Evolutionary conservation across 345 rosid genomes (phyloP), one percentile per base, ranked within the genome.

Genomic region (Syzygium oleosum): DNA sequence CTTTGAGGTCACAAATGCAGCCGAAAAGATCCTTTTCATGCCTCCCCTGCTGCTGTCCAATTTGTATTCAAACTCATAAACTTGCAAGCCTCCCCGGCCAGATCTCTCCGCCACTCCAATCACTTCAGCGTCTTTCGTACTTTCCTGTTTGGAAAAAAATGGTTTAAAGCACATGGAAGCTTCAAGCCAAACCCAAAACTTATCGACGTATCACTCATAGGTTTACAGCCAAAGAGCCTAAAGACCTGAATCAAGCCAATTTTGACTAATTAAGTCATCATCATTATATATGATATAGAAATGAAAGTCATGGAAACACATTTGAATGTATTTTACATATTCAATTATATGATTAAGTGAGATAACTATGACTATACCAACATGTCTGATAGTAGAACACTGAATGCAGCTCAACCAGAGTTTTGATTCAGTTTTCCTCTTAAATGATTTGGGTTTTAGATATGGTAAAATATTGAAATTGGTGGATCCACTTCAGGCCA

Each of bases 21-120:
- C 98, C 4, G 96, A 95, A 89, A 97, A 96, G 61, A 97, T 90
- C 90, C 97, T 94, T 92, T 95, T 95, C 90, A 95, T 90, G 54
- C 99, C 99, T 88, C 99, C 98, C 91, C 99, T 93, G 21, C 92
- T 94, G 86, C 98, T 96, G 89, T 97, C 97, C 43, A 96, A 89
- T 89, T 85, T 93, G 92, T 96, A 97, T 92, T 96, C 98, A 77
- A 97, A 93, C 86, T 97, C 99, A 19, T 96, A 97, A 3, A 95
- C 95, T 89, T 93, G 92, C 58, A 95, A 61, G 21, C 95, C 95
- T 59, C 92, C 91, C 51, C 86, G 87, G 31, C 97, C 95, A 31
- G 92, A 86, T 88, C 99, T 93, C 90, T 97, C 98, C n/a, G 92
- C 86, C 43, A 91, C 95, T 90, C 93, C 93, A 61, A 97, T 90